Base-by-base conservation (phyloP, 2,329 filamentous ascomycete genomes). In the Leptosphaerulina australis region DNA sequence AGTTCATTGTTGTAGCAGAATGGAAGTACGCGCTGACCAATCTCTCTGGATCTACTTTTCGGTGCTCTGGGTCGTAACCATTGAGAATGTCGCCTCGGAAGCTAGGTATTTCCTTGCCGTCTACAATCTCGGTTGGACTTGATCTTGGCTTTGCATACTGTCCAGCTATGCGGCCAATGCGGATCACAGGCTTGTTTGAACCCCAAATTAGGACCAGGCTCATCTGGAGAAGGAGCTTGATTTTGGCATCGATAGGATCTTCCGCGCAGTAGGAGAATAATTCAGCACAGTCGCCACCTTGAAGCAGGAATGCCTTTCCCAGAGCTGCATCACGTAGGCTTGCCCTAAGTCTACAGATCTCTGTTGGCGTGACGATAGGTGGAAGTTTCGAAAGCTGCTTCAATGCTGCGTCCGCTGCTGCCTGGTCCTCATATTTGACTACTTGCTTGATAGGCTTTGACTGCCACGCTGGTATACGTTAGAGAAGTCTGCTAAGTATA, bases 21-120 rank as follows among this genome's bases (percentile, higher is more conserved):
- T 97, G 88, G 75, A 96, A 94, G 78, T 99, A 99, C 3, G 94
- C 94, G 55, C 88, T 86, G 29, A 97, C 88, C 6, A 99, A 82
- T 29, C 94, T 83, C 39, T 83, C 82, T 1, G 94, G 93, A 68
- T 97, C 91, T 25, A 96, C 86, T 29, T 82, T 83, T 47, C 94
- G 80, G 57, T 92, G 85, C n/a, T 87, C 84, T 0, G 85, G 76
- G 28, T 85, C 82, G 75, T 87, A 96, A 20, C 93, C 93, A 69
- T 99, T 99, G 58, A 99, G 81, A 54, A 97, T 97, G 64, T 99
- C 94, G 12, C 94, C 94, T 43, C 94, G 83, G 81, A 97, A 99
- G 31, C 90, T 94, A 3, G 90, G 89, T 45, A 96, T 88, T 67
- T 91, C 84, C 52, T 84, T 83, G 41, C 91, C 92, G 58, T 95